These are phyloP conservation scores for Funneliformis mosseae DNA, from an alignment of 192 early-diverging fungal species.

Conservation along the genomic window DNA sequence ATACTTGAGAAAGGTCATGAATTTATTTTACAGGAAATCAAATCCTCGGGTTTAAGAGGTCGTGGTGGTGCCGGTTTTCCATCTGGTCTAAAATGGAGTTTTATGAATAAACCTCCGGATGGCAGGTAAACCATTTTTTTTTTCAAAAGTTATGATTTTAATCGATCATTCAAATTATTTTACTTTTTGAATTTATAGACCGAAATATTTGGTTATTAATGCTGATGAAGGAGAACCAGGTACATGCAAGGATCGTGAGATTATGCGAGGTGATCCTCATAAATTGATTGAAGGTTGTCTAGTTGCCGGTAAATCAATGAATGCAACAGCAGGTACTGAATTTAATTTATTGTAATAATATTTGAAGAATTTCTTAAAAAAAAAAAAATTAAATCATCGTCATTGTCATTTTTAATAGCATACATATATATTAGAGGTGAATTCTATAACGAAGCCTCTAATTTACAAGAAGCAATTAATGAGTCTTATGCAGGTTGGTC, in stretches of 20 bases:
- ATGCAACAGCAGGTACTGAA: slow-evolving; percentile 79
- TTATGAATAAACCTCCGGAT: slow-evolving; percentile 95
- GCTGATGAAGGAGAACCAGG: slow-evolving; percentile 99
- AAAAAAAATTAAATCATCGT: neutral
- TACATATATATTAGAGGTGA: slow-evolving; percentile 98
- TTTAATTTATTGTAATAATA: neutral
- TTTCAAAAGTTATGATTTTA: neutral
- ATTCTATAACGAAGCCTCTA: slow-evolving; percentile 95
- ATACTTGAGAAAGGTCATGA: slow-evolving; percentile 93
- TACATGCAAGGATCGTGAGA: slow-evolving; percentile 98
- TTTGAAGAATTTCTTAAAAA: neutral
- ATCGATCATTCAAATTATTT: neutral
- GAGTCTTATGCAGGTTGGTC: slow-evolving; percentile 82
- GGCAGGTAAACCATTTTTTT: slow-evolving; percentile 54
- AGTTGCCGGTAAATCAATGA: slow-evolving; percentile 94
- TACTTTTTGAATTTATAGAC: slow-evolving; percentile 50
- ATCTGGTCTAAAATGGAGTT: slow-evolving; percentile 97
- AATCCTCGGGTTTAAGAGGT: slow-evolving; percentile 88
- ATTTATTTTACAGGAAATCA: slow-evolving; percentile 98
- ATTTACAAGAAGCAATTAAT: slow-evolving; percentile 92
- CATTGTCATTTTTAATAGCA: slow-evolving; percentile 48
- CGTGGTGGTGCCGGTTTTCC: slow-evolving; percentile 99
- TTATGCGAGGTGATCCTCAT: slow-evolving; percentile 88
- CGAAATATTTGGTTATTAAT: slow-evolving; percentile 96
- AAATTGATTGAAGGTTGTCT: slow-evolving; percentile 97